These are phyloP conservation scores for Smallanthus sonchifolius DNA, from an alignment of 129 eudicot genomes.

Conservation along the genomic window DNA sequence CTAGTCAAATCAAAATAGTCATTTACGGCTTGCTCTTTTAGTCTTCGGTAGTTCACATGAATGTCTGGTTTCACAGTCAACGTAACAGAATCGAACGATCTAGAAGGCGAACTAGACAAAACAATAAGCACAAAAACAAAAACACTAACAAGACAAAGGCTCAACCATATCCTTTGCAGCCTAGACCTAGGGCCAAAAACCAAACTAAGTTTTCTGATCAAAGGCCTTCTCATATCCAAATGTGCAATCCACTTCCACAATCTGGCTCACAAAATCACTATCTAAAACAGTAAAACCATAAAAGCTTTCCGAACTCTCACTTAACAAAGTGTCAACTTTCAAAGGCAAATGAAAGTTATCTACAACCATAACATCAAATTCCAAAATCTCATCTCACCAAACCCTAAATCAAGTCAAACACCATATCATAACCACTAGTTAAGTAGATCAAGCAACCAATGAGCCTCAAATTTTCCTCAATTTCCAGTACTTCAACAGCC, in stretches of 20 bases:
- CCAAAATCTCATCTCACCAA: conserved; percentile 16
- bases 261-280: neutral
- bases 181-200: conserved; percentile 48
- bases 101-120: conserved; percentile 49
- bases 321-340: conserved; percentile 14
- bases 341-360: conserved; percentile 30
- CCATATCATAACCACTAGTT: neutral
- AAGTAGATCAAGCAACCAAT: conserved; percentile 23
- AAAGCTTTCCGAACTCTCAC: neutral
- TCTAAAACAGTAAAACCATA: neutral
- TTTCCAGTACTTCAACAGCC: conserved; percentile 8
- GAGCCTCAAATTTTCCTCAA: conserved; percentile 23
- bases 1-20: conserved; percentile 66
- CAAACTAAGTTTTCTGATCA: conserved; percentile 52
- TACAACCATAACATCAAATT: conserved; percentile 17
- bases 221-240: conserved; percentile 82
- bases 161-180: conserved; percentile 59
- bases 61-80: conserved; percentile 42
- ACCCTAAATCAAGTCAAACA: conserved; percentile 5
- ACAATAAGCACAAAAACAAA: conserved; percentile 39
- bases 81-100: conserved; percentile 32
- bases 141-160: conserved; percentile 51
- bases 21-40: conserved; percentile 69
- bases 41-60: conserved; percentile 56
- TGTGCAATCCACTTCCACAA: conserved; percentile 26